Conservation (phyloP, 352 stramenopile genomes). For the Pythium insidiosum region DNA sequence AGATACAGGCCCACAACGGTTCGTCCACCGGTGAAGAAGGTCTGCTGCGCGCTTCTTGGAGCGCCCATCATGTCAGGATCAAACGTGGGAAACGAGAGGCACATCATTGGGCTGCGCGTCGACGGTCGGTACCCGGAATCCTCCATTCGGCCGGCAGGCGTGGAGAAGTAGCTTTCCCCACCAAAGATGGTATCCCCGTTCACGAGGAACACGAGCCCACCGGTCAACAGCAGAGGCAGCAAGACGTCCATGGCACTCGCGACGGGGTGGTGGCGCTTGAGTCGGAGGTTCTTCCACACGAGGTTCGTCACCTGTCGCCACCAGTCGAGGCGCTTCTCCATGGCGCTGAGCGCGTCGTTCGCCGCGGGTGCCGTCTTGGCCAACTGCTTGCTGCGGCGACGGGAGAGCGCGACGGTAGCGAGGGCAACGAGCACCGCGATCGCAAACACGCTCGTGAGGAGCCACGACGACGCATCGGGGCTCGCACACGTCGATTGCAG, state of each 20-base stretch:
- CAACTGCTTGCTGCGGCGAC: no score
- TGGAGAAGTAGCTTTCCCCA: no score
- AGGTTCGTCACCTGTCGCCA: constrained; percentile 17
- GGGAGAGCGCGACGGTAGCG: no score
- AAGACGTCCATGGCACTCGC: constrained; percentile 15
- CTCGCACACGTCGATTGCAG: no score
- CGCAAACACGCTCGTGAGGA: no score
- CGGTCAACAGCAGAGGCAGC: constrained; percentile 17
- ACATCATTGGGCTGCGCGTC: constrained; percentile 4
- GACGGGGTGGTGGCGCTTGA: constrained; percentile 12
- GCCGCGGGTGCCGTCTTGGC: constrained; percentile 5
- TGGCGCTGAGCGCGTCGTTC: constrained; percentile 12
- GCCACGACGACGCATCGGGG: no score
- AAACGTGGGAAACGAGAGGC: no score
- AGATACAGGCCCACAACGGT: constrained; percentile 22
- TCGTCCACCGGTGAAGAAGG: constrained; percentile 26
- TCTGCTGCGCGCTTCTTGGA: constrained; percentile 6
- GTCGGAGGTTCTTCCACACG: constrained; percentile 27
- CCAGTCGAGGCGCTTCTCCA: constrained; percentile 15
- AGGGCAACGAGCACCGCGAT: no score
- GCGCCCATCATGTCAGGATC: constrained; percentile 11
- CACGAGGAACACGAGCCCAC: constrained; percentile 11
- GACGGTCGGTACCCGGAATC: constrained; percentile 2
- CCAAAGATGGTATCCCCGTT: constrained; percentile 19
- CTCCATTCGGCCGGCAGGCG: not conserved